Evolutionary conservation across 2,329 filamentous ascomycete genomes (phyloP), one percentile per base, ranked within the genome.

Genomic region (Raffaelea arxii): DNA sequence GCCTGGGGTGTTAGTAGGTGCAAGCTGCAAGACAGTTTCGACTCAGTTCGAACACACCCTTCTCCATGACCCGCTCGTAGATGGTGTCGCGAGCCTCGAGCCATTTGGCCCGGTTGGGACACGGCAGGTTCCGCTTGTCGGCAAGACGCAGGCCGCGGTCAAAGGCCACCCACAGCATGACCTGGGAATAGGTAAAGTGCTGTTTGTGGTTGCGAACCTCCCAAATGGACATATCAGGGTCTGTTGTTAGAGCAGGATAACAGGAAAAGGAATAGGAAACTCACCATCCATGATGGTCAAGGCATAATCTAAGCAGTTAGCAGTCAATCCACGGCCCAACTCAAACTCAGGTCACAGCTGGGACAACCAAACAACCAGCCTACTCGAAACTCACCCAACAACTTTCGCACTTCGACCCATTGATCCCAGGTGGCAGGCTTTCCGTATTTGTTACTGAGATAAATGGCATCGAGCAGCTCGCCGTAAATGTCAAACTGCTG

Each of bases 171-270:
- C 84, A 90, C 21, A 90, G 72, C 80, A 89, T 86, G 52, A 90
- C 74, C 59, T 89, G 86, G n/a, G 81, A 86, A 63, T 89, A 90
- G 14, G 82, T 78, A 54, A 88, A 90, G 57, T 87, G 78, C 61
- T 88, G 84, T 58, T 84, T 84, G 56, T 80, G 68, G 53, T 84
- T 84, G 37, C 84, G 77, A 6, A 87, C 84, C 60, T 90, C 85
- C 85, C 84, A 89, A 55, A 89, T 90, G 3, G 82, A 87, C 83
- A 88, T 88, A 58, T 90, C 84, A 12, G 79, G 78, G 38, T 81
- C 72, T 74, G 41, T 18, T 12, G 5, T 25, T 41, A 59, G 48
- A 54, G 46, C 22, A 25, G 45, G 22, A 25, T 14, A 4, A 6
- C 25, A n/a, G 1, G 18, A 16, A 27, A 6, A 21, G n/a, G 7